A percentile compares a stretch with the other conserved stretches of the same genome.
Conservation (phyloP, 2,329 filamentous ascomycete species). For the Alternaria triticina region DNA sequence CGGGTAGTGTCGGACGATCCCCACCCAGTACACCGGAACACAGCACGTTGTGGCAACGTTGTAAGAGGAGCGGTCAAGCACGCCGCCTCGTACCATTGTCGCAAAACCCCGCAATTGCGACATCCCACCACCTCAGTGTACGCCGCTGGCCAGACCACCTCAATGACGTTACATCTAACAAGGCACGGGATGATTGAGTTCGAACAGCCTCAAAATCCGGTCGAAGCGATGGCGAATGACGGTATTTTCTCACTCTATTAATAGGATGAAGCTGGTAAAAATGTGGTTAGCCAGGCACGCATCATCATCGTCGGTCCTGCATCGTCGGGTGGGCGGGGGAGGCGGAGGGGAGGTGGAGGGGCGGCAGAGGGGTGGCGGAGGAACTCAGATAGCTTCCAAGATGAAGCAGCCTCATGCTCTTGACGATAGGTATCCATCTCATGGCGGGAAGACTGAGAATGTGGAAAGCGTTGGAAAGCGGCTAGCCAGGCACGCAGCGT, state of each 20-base stretch:
- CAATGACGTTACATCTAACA: not conserved
- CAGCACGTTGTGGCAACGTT: not conserved
- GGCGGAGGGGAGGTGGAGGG: too few relatives aligned
- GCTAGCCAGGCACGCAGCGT: conserved; percentile 28
- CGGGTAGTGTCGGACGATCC: conserved; percentile 4
- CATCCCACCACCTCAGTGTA: not conserved
- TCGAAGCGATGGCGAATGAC: not conserved
- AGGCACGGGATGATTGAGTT: too few relatives aligned
- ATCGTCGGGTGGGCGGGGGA: too few relatives aligned
- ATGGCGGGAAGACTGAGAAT: not conserved
- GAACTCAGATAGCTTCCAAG: too few relatives aligned
- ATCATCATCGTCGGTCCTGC: conserved; percentile 15
- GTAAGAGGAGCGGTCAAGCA: conserved; percentile 16
- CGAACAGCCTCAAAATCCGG: not conserved
- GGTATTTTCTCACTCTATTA: not conserved
- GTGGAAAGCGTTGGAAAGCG: not conserved
- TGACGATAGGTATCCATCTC: too few relatives aligned
- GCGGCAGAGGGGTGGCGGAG: too few relatives aligned
- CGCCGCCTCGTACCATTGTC: not conserved
- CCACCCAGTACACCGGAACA: not conserved
- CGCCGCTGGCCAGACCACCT: not conserved
- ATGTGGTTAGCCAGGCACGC: conserved; percentile 23
- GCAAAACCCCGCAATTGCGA: conserved; percentile 15
- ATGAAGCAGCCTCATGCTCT: too few relatives aligned
- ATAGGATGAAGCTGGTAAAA: not conserved